Base-by-base conservation (phyloP, 352 stramenopile genomes). In the Pythium angustatum region DNA sequence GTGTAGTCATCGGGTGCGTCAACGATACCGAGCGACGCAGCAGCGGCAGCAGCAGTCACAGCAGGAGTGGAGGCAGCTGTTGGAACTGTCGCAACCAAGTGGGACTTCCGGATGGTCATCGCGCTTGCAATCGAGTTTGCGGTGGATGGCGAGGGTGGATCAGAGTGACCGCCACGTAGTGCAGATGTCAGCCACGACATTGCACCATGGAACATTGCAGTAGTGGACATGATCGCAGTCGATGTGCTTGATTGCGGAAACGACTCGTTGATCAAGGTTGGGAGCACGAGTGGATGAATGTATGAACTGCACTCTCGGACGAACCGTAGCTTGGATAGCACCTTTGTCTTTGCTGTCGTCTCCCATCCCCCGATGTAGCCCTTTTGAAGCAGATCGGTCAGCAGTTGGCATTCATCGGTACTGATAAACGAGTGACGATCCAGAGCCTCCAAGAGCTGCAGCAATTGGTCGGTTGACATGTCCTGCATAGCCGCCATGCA, bases 361-460 rank as follows among this genome's bases (percentile, higher is more conserved):
- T 92, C 85, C 85, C 85, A 92, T 2, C 83, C 81, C 44, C 81
- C 83, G 27, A 94, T 91, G 49, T 91, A 92, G 0, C 85, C 85
- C 43, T 90, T 88, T 47, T 92, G 85, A 8, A 94, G 75, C 28
- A 94, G 66, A 55, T 91, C 83, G 63, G 87, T 82, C 63, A 94
- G 86, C 10, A 77, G 72, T 64, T 84, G 70, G 6, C 75, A 63
- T 64, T 94, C 85, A n/a, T 90, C 80, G 5, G 57, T 68, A 43
- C 87, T 94, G 49, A 94, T 87, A 57, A 88, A 94, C 44, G 85
- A 90, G 58, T 88, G 84, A 30, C 83, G 70, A 47, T 82, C 71
- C 56, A 94, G 64, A 10, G 77, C 72, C 30, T 72, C 72, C 48
- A 92, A 53, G 15, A 92, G 48, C 26, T 77, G 75, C 15, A 91